Base-by-base conservation (phyloP, 2,329 filamentous ascomycete species). In the Calonectria hongkongensis region DNA sequence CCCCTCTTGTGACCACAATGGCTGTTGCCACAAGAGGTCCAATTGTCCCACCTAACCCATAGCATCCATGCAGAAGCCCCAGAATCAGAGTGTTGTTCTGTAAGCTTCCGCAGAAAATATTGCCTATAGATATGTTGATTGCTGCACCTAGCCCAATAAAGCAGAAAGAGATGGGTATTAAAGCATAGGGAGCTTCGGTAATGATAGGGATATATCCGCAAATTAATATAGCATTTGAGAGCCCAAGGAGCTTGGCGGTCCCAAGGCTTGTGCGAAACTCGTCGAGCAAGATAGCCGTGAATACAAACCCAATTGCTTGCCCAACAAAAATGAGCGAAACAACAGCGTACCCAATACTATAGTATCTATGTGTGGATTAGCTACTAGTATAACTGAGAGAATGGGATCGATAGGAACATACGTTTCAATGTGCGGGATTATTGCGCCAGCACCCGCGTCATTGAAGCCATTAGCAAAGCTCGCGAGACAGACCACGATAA, bases 301-400 rank as follows among this genome's bases (percentile, higher is more conserved):
- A 82, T 79, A 97, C 92, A 84, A 95, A 97, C 16, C 95, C 95
- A 4, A 92, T 75, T 0, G 94, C 94, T 77, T 94, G 94, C 51
- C 92, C 90, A 36, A 97, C 89, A 85, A 96, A 97, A 79, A 97
- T 94, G 39, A 96, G 86, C 1, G 95, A 96, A 4, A 97, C 94
- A 12, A 94, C 84, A 3, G 92, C 93, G 81, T 96, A 96, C 48
- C 92, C 93, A 68, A 96, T 94, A 71, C 87, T 76, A 80, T 96
- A 97, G 78, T 94, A 82, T 54, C 89, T 91, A 60, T 12, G 4
- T 18, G 7, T 9, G 21, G 10, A 1, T 39, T 8, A 64, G 41
- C 71, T 41, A 70, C 63, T 13, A 6, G 2, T 3, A 1, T 0
- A 6, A 41, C 3, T 16, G n/a, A 21, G 8, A 18, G 10, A 1